Conservation (phyloP, 2,329 filamentous ascomycete genomes). For the Aureobasidium sp. region DNA sequence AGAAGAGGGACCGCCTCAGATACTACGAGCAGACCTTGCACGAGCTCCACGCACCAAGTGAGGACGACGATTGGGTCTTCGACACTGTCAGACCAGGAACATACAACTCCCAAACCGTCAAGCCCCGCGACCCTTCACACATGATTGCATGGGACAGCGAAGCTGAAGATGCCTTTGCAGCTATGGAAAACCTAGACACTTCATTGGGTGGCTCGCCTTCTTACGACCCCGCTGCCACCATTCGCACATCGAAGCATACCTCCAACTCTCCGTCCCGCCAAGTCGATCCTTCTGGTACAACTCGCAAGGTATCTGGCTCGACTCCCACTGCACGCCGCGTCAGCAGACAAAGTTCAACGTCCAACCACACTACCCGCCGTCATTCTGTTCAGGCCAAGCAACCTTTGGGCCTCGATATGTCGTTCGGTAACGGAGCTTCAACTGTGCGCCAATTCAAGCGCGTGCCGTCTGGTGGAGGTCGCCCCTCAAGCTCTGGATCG, state of each 20-base stretch:
- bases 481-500: slow-evolving; percentile 18
- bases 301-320: slow-evolving; percentile 27
- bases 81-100: slow-evolving; percentile 77
- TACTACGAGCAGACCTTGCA: slow-evolving; percentile 89
- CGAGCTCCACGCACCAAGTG: slow-evolving; percentile 45
- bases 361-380: slow-evolving; percentile 38
- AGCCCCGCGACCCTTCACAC: slow-evolving; percentile 41
- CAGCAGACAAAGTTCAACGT: slow-evolving; percentile 28
- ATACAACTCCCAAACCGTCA: slow-evolving; percentile 44
- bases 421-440: slow-evolving; percentile 86
- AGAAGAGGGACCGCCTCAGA: slow-evolving; percentile 59
- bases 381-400: slow-evolving; percentile 50
- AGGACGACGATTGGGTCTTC: slow-evolving; percentile 88
- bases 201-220: slow-evolving; percentile 32
- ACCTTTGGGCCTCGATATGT: slow-evolving; percentile 81
- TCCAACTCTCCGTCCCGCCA: slow-evolving; percentile 24
- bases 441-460: slow-evolving; percentile 88
- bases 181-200: slow-evolving; percentile 37
- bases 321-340: slow-evolving; percentile 29
- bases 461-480: slow-evolving; percentile 49
- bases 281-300: slow-evolving; percentile 32
- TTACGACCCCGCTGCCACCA: slow-evolving; percentile 28
- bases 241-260: slow-evolving; percentile 30
- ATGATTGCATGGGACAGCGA: slow-evolving; percentile 34
- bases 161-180: slow-evolving; percentile 29